These are phyloP conservation scores for Xerocomus nothofagi DNA, from an alignment of 1,284 basidiomycete genomes.

Conservation along the genomic window DNA sequence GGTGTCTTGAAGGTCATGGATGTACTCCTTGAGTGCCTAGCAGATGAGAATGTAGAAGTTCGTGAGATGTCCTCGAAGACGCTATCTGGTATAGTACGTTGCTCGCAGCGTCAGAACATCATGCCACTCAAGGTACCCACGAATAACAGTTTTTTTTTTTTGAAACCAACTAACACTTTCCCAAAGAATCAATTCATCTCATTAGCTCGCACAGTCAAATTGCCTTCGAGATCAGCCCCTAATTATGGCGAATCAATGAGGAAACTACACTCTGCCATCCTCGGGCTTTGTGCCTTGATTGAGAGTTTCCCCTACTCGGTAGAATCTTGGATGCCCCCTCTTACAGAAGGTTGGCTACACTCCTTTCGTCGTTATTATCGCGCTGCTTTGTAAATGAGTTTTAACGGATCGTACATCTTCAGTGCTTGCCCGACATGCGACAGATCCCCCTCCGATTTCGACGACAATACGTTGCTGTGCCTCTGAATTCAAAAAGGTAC, in stretches of 20 bases:
- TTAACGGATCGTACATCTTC: constrained; percentile 27
- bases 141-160: not conserved
- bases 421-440: constrained; percentile 80
- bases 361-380: not conserved
- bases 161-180: constrained; percentile 1
- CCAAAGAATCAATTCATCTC: constrained; percentile 76
- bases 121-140: constrained; percentile 73
- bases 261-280: constrained; percentile 83
- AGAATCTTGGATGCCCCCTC: constrained; percentile 73
- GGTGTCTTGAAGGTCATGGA: constrained; percentile 75
- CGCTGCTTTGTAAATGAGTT: not conserved
- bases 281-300: constrained; percentile 85
- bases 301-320: constrained; percentile 81
- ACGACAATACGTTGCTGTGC: constrained; percentile 89
- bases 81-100: constrained; percentile 87
- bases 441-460: constrained; percentile 90
- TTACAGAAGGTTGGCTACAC: constrained; percentile 61
- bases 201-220: constrained; percentile 58
- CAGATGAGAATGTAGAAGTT: constrained; percentile 92
- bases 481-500: constrained; percentile 84
- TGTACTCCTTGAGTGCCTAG: constrained; percentile 78
- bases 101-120: constrained; percentile 90
- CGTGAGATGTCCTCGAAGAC: constrained; percentile 92
- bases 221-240: constrained; percentile 73
- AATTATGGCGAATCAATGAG: constrained; percentile 75